Conservation (phyloP, 2,329 filamentous ascomycete species). For the Trichoderma koningii region DNA sequence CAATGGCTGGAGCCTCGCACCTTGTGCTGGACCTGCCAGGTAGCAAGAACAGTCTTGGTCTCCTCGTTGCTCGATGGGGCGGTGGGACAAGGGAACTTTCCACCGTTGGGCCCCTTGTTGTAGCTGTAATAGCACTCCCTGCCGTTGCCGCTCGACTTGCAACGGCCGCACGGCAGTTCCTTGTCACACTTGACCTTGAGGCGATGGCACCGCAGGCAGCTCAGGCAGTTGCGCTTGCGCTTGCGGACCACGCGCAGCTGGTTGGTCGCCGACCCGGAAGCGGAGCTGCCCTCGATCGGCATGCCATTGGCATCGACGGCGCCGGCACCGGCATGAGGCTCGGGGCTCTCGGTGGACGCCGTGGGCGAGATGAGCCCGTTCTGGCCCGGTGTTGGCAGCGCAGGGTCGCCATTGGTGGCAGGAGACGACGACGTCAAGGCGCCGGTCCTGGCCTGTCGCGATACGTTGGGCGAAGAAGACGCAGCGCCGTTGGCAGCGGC, state of each 20-base stretch:
- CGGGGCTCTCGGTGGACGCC: conserved; percentile 37
- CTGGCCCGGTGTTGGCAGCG: background rate
- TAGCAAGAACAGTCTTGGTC: conserved; percentile 36
- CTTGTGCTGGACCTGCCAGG: conserved; percentile 41
- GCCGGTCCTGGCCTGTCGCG: conserved; percentile 12
- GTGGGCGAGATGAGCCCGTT: conserved; percentile 38
- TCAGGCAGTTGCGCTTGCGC: conserved; percentile 43
- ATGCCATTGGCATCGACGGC: conserved; percentile 26
- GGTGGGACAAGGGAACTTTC: conserved; percentile 40
- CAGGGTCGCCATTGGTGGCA: conserved; percentile 9
- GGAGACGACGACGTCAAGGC: conserved; percentile 11
- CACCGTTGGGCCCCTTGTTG: conserved; percentile 42
- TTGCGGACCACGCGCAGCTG: conserved; percentile 38
- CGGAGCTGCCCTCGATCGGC: conserved; percentile 5
- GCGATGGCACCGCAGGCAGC: conserved; percentile 42
- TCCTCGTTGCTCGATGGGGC: conserved; percentile 33
- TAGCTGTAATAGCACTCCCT: conserved; percentile 43
- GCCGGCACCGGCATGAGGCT: conserved; percentile 28
- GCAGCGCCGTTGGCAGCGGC: conserved; percentile 17
- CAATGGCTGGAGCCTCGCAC: conserved; percentile 43
- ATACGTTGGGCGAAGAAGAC: conserved; percentile 6
- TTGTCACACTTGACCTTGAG: conserved; percentile 46
- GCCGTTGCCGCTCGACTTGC: conserved; percentile 40
- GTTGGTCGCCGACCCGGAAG: background rate
- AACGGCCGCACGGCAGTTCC: conserved; percentile 41